Base-by-base conservation (phyloP, 2,329 filamentous ascomycete species). In the Stagonosporopsis rhizophila region DNA sequence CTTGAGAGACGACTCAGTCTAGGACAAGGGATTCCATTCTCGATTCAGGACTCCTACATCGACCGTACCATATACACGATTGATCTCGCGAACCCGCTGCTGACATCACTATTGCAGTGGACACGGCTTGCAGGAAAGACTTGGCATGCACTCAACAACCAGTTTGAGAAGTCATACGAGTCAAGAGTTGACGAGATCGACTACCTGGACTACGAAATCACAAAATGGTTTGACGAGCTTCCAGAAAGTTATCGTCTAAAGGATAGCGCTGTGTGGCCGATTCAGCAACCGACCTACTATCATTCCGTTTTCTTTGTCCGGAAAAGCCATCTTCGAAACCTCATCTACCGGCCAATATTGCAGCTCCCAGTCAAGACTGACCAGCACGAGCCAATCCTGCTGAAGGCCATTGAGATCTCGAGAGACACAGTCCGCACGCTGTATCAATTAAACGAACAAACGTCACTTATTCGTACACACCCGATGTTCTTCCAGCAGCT, bases 401-500 rank as follows among this genome's bases (percentile, higher is more conserved):
- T 45, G 25, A 59, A 51, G 44, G 56, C 56, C 8, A 50, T 59
- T n/a, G 50, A 46, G 12, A 40, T 59, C 17, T 54, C 56, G 3
- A 50, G 39, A 38, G 50, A 55, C n/a, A 59, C 56, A 2, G 50
- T 59, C 9, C 44, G 45, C 17, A 59, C 35, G 11, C 15, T 59
- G 15, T 27, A 42, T 19, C 32, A 34, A 15, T 46, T 59, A 11
- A 42, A 59, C 9, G 40, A 54, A 28, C 50, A 47, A 19, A 55
- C 56, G 1, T 3, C 25, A 3, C 27, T 55, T 6, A 30, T 59
- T 15, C 40, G 42, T 12, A 59, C 50, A 6, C 50, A 59, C 20
- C 50, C 56, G 5, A 55, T 59, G 56, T 59, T 59, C 34, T 59
- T 59, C 23, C 56, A 59, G n/a, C 56, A 59, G 30, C 56, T 59